Conservation (phyloP, 768 basidiomycete genomes). For the Boletus edulis region DNA sequence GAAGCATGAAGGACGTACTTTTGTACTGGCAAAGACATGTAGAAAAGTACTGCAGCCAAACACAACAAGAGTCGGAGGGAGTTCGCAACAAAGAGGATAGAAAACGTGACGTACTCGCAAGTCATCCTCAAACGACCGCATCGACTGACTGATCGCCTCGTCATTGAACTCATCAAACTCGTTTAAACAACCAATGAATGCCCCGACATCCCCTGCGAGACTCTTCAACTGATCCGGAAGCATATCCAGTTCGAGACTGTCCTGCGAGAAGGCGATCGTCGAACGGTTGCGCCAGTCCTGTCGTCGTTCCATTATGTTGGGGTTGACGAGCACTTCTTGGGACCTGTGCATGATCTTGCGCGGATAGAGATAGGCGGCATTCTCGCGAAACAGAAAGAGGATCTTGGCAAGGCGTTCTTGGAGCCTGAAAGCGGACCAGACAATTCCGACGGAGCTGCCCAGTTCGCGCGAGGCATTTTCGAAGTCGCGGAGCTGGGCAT, state of each 20-base stretch:
- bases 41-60: conserved; percentile 44
- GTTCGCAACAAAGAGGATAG: background rate
- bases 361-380: conserved; percentile 51
- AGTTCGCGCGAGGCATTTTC: conserved; percentile 53
- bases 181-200: conserved; percentile 47
- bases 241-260: conserved; percentile 43
- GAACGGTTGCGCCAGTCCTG: conserved; percentile 34
- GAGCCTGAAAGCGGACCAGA: conserved; percentile 49
- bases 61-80: background rate
- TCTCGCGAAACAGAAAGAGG: conserved; percentile 50
- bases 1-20: conserved; percentile 23
- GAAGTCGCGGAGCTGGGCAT: conserved; percentile 48
- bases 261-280: conserved; percentile 35
- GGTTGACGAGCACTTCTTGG: conserved; percentile 34
- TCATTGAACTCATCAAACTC: conserved; percentile 57
- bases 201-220: conserved; percentile 45
- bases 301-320: conserved; percentile 29
- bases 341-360: conserved; percentile 39
- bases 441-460: conserved; percentile 53
- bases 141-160: conserved; percentile 46
- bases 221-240: conserved; percentile 44
- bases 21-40: conserved; percentile 45
- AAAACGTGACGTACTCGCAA: conserved; percentile 34
- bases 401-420: conserved; percentile 49
- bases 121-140: conserved; percentile 46